These are phyloP conservation scores for Yarrowia galli DNA, from an alignment of 1,139 yeast species.

Conservation along the genomic window DNA sequence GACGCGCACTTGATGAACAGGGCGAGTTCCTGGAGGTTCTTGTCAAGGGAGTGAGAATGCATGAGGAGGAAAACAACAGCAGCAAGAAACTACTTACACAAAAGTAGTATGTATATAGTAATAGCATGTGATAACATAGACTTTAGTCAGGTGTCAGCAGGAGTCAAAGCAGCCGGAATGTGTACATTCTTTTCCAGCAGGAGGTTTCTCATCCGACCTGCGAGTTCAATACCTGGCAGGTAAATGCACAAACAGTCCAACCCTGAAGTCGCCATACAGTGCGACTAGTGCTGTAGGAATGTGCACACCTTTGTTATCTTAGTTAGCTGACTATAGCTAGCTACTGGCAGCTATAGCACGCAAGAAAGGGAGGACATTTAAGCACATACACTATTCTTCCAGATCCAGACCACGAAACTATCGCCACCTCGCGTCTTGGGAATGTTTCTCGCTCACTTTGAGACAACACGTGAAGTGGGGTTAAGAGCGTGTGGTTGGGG, in stretches of 20 bases:
- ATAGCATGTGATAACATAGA: constrained; percentile 10
- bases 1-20: background rate
- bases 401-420: background rate
- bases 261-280: too few relatives aligned
- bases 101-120: constrained; percentile 34
- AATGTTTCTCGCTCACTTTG: background rate
- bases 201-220: background rate
- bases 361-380: too few relatives aligned
- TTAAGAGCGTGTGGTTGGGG: too few relatives aligned
- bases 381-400: too few relatives aligned
- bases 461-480: constrained; percentile 4
- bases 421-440: background rate
- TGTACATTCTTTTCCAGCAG: background rate
- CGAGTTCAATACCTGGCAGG: background rate
- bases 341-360: too few relatives aligned
- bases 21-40: constrained; percentile 1
- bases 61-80: background rate
- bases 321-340: too few relatives aligned
- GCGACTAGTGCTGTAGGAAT: too few relatives aligned
- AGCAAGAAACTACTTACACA: background rate
- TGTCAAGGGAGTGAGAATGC: constrained; percentile 3
- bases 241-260: background rate
- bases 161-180: too few relatives aligned
- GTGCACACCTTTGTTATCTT: too few relatives aligned
- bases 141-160: too few relatives aligned